Evolutionary conservation across 1,139 yeast species (phyloP), one percentile per base, ranked within the genome.

Genomic region (Pichia sp.): DNA sequence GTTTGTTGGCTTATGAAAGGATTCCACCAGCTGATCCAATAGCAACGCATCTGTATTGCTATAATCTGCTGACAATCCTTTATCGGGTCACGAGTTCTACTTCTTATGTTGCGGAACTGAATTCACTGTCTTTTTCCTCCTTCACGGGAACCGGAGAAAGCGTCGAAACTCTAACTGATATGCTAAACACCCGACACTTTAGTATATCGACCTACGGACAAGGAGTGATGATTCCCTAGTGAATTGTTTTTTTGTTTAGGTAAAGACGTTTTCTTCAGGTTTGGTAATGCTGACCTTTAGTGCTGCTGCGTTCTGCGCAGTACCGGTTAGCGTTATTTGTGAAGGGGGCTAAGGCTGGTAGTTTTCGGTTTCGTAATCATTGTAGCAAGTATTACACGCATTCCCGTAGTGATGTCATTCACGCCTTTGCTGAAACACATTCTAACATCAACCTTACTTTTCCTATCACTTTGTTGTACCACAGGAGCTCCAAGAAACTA

Each of bases 401-500:
- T 4, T 26, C 29, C 29, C 29, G 29, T 29, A 15, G 15, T n/a
- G 32, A 5, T 32, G 5, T 45, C 8, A 8, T 48, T 47, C 40
- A 26, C 5, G 7, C 31, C 23, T 13, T 38, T 36, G 30, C 26
- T 19, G 4, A 26, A 29, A n/a, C 38, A 8, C 23, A 50, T 31
- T 30, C 55, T 54, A 54, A 55, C 61, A 46, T 48, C 30, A 23
- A 7, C 42, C 11, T 15, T 23, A 11, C 10, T 52, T 40, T 45
- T 26, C 11, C 34, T 44, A 41, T 34, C 16, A 10, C 4, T 46
- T 41, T 45, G 6, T 16, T 46, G 38, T 55, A 13, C 13, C 31
- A 38, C 41, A 86, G 93, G 93, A 82, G 95, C 95, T 71, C 98
- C 99, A 82, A 88, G 96, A 85, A 89, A 96, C 76, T 87, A 90